Conservation (phyloP, 2,329 filamentous ascomycete genomes). For the Grosmannia huntii region DNA sequence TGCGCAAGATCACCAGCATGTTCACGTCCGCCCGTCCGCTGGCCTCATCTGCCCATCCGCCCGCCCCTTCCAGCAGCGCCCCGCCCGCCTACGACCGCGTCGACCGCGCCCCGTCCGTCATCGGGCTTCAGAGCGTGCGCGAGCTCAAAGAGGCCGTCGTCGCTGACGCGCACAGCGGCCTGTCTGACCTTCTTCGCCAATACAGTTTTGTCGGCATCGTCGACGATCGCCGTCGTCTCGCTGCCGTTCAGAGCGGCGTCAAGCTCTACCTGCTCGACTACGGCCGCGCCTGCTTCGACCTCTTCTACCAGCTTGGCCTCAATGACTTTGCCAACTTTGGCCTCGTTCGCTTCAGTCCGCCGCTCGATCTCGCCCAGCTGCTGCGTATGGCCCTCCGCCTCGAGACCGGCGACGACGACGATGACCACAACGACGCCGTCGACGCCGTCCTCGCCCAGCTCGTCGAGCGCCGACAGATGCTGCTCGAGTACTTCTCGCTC, state of each 20-base stretch:
- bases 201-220: conserved; percentile 92
- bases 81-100: conserved; percentile 52
- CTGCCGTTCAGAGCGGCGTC: conserved; percentile 85
- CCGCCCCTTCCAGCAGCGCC: neutral
- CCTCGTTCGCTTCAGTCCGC: conserved; percentile 62
- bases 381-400: conserved; percentile 60
- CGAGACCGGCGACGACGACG: conserved; percentile 41
- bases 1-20: conserved; percentile 96
- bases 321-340: conserved; percentile 97
- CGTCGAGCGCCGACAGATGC: conserved; percentile 68
- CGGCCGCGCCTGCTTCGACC: conserved; percentile 72
- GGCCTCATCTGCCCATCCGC: no score
- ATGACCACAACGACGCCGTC: conserved; percentile 44
- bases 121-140: conserved; percentile 73
- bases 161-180: conserved; percentile 65
- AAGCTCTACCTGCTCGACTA: conserved; percentile 92
- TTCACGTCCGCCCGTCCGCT: conserved; percentile 40
- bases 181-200: conserved; percentile 76
- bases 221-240: conserved; percentile 73
- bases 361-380: conserved; percentile 58
- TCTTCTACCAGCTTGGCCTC: conserved; percentile 89
- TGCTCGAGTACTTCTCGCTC: conserved; percentile 83
- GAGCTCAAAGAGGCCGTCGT: conserved; percentile 71
- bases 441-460: conserved; percentile 54
- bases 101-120: conserved; percentile 55